Evolutionary conservation across 768 basidiomycete genomes (phyloP), one percentile per base, ranked within the genome.

Genomic region (Hericium coralloides): DNA sequence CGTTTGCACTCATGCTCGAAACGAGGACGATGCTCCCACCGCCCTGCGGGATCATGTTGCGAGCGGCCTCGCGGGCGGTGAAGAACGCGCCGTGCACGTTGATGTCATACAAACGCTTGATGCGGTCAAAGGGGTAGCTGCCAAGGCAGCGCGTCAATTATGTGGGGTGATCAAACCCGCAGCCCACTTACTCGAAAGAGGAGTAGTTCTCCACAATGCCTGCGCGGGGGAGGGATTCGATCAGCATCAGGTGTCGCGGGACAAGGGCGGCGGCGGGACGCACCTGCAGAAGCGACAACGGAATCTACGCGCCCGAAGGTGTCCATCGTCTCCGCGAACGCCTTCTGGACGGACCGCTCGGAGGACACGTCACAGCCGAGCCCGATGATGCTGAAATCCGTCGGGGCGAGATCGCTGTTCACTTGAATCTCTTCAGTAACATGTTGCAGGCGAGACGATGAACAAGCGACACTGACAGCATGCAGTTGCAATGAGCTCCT

Each of bases 1-100:
- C 92, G 67, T 82, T 85, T 38, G 92, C 92, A 66, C 88, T 90
- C 92, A 98, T 97, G 64, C 88, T 91, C 5, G 88, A 83, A 57
- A 98, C 82, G 55, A 98, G 78, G 56, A 92, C 81, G 65, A 98
- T 89, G 56, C 84, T 86, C 0, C 93, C 92, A 38, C 80, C 80
- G 17, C 87, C 83, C 53, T 79, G 76, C 9, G 85, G 82, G 59
- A 95, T 88, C 95, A 98, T 98, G 72, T 82, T 77, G 62, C 87
- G 85, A 49, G 94, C 95, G 2, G 90, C 95, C 71, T 98, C 94
- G 25, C 95, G 85, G 10, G 95, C 95, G n/a, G 93, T 95, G 74
- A 87, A 95, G 75, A 91, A 95, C 14, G 84, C 83, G 55, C 94
- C 95, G 68, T 97, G 91, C 45, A 98, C 89, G 66, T 98, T 98